Percentiles rank a stretch among this genome's conserved stretches.
These are phyloP conservation scores for Lagenidium giganteum DNA, from an alignment of 352 stramenopile genomes.

Conservation along the genomic window DNA sequence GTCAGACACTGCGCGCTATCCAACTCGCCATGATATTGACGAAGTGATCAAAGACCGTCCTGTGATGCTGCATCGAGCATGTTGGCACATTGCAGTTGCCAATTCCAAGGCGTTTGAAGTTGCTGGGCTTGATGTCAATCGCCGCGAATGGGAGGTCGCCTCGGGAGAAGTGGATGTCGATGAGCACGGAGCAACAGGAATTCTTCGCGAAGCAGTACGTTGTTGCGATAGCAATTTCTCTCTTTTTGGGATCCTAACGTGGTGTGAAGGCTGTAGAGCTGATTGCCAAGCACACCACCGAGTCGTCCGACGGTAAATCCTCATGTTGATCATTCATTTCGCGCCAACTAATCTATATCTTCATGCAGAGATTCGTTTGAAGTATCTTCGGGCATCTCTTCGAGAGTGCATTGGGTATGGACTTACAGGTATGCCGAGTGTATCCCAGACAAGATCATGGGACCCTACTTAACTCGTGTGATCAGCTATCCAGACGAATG, in stretches of 20 bases:
- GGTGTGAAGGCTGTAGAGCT: constrained; percentile 50
- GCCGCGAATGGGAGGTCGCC: constrained; percentile 21
- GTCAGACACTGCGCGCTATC: constrained; percentile 48
- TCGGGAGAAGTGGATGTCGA: constrained; percentile 66
- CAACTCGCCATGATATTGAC: constrained; percentile 75
- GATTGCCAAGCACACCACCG: constrained; percentile 64
- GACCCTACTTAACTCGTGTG: neutral
- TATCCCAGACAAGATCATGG: too few relatives aligned
- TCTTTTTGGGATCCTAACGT: too few relatives aligned
- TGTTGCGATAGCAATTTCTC: neutral
- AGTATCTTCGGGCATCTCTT: constrained; percentile 59
- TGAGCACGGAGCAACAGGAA: constrained; percentile 51
- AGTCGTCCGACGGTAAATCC: constrained; percentile 60
- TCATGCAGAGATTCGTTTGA: constrained; percentile 37
- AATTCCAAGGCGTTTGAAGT: constrained; percentile 84
- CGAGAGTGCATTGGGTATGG: constrained; percentile 65
- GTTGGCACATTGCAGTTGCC: constrained; percentile 85
- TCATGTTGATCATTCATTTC: too few relatives aligned
- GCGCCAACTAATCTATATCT: neutral
- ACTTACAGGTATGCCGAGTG: constrained; percentile 62
- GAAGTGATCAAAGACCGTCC: constrained; percentile 55
- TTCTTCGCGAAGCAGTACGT: constrained; percentile 62
- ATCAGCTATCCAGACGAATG: constrained; percentile 82
- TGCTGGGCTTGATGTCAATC: constrained; percentile 36
- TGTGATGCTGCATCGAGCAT: constrained; percentile 83